phyloP scores from a whole-genome alignment of 257 asterid species.

The Lithospermum erythrorhizon region DNA sequence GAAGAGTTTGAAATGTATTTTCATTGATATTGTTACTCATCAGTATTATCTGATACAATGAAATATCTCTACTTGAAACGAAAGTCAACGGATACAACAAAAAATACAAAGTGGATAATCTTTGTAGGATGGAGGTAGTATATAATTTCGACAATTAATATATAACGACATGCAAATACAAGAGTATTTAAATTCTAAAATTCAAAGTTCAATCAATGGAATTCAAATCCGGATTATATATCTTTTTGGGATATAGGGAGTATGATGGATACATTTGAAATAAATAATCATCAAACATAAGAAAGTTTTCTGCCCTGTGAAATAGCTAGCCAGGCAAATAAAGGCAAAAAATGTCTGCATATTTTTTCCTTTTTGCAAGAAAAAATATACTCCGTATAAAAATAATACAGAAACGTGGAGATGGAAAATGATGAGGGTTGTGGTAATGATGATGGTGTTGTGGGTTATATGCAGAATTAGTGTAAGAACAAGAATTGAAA shows the following conservation, averaged over 20 bases:
- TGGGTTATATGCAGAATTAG: slow-evolving; percentile 18
- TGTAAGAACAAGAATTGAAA: slow-evolving; percentile 9
- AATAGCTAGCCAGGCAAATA: neutral
- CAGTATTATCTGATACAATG: too few species aligned
- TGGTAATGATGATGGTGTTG: slow-evolving; percentile 25
- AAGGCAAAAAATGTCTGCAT: neutral
- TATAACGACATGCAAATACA: too few species aligned
- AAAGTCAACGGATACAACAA: too few species aligned
- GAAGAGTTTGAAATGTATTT: too few species aligned
- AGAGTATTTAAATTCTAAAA: too few species aligned
- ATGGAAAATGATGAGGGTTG: slow-evolving; percentile 23
- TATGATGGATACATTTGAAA: slow-evolving; percentile 13
- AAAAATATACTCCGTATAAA: neutral
- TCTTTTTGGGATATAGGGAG: neutral
- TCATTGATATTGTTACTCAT: too few species aligned
- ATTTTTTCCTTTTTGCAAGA: neutral
- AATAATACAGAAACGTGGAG: slow-evolving; percentile 5
- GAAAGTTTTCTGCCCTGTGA: slow-evolving; percentile 12
- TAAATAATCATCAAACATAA: slow-evolving; percentile 21
- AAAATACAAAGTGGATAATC: too few species aligned
- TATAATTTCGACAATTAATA: too few species aligned
- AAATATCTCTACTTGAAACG: too few species aligned
- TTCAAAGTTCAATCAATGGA: too few species aligned
- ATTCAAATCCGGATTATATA: too few species aligned
- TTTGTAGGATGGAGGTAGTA: too few species aligned